A percentile compares a stretch with the other conserved stretches of the same genome.
Evolutionary conservation across 1,284 basidiomycete species (phyloP).

Genomic region (Earliella scabrosa): DNA sequence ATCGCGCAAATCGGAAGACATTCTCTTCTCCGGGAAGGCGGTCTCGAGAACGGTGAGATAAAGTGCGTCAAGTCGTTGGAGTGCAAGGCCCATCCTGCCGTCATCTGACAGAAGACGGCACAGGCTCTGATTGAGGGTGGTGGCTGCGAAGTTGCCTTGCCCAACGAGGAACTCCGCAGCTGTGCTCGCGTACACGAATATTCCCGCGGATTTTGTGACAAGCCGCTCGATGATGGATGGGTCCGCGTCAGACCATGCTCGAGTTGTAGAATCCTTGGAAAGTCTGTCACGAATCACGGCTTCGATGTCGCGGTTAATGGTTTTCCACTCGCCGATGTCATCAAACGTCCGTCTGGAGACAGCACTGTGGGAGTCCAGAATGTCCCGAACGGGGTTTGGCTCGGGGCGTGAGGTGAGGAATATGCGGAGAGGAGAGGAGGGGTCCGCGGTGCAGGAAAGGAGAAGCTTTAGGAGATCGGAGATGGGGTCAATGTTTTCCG

Average conservation of each 20-base stretch:
- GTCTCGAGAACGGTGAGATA: too few species aligned
- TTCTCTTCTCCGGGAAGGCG: conserved; percentile 5
- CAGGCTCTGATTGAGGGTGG: not conserved
- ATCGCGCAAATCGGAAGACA: not conserved
- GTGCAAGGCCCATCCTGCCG: not conserved
- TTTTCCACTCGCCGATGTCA: too few species aligned
- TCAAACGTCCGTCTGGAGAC: too few species aligned
- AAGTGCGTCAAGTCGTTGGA: conserved; percentile 7
- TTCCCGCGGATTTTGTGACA: conserved; percentile 5
- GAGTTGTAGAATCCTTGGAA: not conserved
- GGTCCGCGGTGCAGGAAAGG: too few species aligned
- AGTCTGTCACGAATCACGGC: conserved; percentile 3
- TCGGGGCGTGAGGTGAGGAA: conserved; percentile 2
- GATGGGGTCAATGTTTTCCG: too few species aligned
- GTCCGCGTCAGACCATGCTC: not conserved
- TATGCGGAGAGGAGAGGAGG: not conserved
- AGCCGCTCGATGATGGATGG: conserved; percentile 1
- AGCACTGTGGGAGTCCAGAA: not conserved
- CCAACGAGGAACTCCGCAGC: too few species aligned
- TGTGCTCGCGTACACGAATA: conserved; percentile 19
- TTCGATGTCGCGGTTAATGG: conserved; percentile 10
- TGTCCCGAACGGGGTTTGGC: not conserved
- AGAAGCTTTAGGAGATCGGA: too few species aligned
- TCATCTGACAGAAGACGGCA: not conserved
- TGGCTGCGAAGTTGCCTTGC: not conserved